Percentiles rank a stretch among this genome's conserved stretches.
phyloP scores from a whole-genome alignment of 2,329 filamentous ascomycete genomes.

The Pyrenophora seminiperda region DNA sequence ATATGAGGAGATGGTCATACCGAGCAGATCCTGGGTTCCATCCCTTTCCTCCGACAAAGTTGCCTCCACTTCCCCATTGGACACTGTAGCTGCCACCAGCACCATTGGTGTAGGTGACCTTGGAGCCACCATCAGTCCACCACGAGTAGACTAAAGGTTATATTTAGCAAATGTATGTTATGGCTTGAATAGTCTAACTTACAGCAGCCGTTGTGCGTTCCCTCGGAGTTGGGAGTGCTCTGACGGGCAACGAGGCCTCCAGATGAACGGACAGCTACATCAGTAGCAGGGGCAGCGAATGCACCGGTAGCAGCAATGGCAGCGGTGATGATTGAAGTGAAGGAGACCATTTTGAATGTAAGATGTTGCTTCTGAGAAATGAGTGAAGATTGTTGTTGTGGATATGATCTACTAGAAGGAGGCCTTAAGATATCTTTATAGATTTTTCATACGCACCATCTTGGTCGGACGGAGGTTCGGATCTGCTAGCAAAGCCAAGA shows the following conservation, averaged over 20 bases:
- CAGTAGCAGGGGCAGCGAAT: constrained; percentile 37
- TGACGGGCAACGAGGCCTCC: constrained; percentile 36
- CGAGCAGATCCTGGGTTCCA: constrained; percentile 60
- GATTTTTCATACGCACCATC: constrained; percentile 7
- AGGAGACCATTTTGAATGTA: constrained; percentile 36
- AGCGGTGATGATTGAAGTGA: constrained; percentile 35
- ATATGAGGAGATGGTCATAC: constrained; percentile 44
- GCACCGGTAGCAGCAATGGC: constrained; percentile 32
- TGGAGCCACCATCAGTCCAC: constrained; percentile 61
- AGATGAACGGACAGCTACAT: constrained; percentile 46
- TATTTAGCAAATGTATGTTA: background rate
- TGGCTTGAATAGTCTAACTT: background rate
- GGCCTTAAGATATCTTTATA: constrained; percentile 29
- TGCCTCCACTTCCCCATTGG: constrained; percentile 57
- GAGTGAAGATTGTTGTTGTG: constrained; percentile 17
- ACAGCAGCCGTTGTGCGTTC: constrained; percentile 63
- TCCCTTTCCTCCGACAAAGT: constrained; percentile 64
- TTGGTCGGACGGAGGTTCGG: constrained; percentile 6
- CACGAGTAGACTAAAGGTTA: constrained; percentile 55
- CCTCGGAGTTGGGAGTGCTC: constrained; percentile 55
- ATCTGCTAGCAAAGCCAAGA: constrained; percentile 17
- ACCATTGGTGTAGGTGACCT: constrained; percentile 62
- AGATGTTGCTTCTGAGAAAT: constrained; percentile 1
- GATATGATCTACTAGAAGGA: constrained; percentile 14
- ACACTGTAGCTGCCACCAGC: constrained; percentile 57